Conservation (phyloP, 129 eudicot genomes). For the Solidago caesia region DNA sequence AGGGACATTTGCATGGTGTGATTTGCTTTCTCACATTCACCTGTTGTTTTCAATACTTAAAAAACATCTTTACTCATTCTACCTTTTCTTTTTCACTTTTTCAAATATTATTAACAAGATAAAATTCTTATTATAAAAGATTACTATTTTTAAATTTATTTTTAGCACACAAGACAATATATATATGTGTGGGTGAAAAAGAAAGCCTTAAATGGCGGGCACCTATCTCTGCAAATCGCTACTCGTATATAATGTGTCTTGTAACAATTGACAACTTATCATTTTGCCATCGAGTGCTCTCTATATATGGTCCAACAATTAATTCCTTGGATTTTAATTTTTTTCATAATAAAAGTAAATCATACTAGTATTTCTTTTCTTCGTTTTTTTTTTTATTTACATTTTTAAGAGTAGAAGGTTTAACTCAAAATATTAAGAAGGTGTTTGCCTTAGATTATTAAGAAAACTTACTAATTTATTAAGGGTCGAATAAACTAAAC, state of each 20-base stretch:
- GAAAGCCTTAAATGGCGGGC: conserved; percentile 35
- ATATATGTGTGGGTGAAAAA: background rate
- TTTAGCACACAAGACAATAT: background rate
- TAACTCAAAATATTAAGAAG: too few species aligned
- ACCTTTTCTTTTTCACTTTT: background rate
- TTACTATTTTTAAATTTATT: background rate
- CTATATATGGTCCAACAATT: conserved; percentile 35
- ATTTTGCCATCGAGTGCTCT: conserved; percentile 41
- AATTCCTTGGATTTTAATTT: background rate
- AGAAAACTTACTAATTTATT: too few species aligned
- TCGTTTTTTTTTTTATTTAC: too few species aligned
- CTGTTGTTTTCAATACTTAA: conserved; percentile 64
- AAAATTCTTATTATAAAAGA: background rate
- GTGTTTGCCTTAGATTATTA: too few species aligned
- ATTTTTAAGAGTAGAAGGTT: too few species aligned
- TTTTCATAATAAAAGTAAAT: background rate
- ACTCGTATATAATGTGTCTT: conserved; percentile 27
- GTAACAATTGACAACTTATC: conserved; percentile 33
- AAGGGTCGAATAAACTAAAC: too few species aligned
- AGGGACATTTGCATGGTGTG: conserved; percentile 81
- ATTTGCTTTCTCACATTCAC: conserved; percentile 77
- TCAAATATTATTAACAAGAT: background rate
- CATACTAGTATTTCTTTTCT: too few species aligned
- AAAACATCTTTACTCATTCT: background rate
- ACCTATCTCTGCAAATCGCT: conserved; percentile 32